Evolutionary conservation across 371 early-diverging fungal species (phyloP), one percentile per base, ranked within the genome.

Genomic region (Apophysomyces trapeziformis): DNA sequence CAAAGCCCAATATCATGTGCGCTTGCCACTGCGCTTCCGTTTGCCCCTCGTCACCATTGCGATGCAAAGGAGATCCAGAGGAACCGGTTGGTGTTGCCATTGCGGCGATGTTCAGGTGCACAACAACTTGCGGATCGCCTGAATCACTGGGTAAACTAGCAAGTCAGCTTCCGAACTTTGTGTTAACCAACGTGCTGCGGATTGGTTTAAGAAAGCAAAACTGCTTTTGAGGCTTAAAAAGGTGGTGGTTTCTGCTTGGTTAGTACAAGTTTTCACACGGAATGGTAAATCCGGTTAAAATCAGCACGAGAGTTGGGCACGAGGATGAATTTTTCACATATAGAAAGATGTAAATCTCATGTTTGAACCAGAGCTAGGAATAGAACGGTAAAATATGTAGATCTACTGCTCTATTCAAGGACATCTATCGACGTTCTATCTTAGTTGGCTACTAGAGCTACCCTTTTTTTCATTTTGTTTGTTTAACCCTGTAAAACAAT

Each of bases 51-150:
- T 50, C 21, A 21, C 5, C 54, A 18, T 50, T 50, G n/a, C 54
- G 21, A 50, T 50, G 54, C 16, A 50, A 50, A 50, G 9, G 21
- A 21, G 54, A 21, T 21, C 32, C 32, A 26, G 21, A 8, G 21
- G 21, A 21, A 21, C 4, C 54, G 32, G 18, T 26, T 50, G 54
- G 21, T 7, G 46, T 50, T 50, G 21, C 9, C 54, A 50, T 32
- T 50, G 21, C 54, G 21, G 54, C 54, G 54, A 50, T 50, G 54
- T 50, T 50, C 54, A 50, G 54, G 54, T 50, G 54, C 54, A 50
- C 54, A 50, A 5, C 21, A 26, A 50, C 54, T 50, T 50, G 35
- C 21, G 54, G 21, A 21, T 50, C 54, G 21, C 21, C 54, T 50
- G 54, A 21, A 18, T 9, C 21, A 50, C 16, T 50, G 54, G 9